These are phyloP conservation scores for Dothiorella sarmentorum DNA, from an alignment of 2,329 filamentous ascomycete species.

Conservation along the genomic window DNA sequence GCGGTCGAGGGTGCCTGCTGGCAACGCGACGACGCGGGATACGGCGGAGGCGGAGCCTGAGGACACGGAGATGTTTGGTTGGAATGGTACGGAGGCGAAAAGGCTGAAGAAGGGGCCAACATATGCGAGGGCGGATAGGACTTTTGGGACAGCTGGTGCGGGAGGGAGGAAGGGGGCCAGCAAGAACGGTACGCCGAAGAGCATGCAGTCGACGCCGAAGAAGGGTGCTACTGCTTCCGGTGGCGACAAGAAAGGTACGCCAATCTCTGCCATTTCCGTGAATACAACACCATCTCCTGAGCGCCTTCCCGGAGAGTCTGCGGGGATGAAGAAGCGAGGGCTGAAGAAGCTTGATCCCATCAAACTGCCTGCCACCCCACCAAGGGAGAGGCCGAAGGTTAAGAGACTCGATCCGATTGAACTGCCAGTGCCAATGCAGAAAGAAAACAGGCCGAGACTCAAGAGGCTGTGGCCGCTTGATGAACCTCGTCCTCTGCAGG, in stretches of 20 bases:
- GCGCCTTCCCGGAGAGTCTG: background rate
- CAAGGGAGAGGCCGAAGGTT: background rate
- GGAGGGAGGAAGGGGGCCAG: background rate
- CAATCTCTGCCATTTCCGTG: background rate
- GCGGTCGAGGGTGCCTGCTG: too few species aligned
- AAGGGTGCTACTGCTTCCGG: too few species aligned
- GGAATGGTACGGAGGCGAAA: background rate
- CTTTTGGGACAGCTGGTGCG: background rate
- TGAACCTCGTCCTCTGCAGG: background rate
- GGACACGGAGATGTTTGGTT: background rate
- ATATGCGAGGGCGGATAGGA: background rate
- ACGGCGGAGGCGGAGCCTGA: background rate
- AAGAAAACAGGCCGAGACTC: background rate
- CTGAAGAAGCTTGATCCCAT: background rate
- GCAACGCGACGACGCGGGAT: background rate
- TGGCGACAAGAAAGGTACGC: slow-evolving; percentile 10
- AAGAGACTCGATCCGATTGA: background rate
- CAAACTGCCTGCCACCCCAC: background rate
- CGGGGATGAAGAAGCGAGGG: background rate
- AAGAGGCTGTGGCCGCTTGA: background rate
- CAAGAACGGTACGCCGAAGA: background rate
- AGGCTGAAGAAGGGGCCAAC: background rate
- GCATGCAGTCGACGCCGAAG: background rate
- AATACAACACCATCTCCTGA: background rate
- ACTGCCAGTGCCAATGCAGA: too few species aligned